Conservation (phyloP, 1,284 basidiomycete species). For the Sanghuangporus sanghuang region DNA sequence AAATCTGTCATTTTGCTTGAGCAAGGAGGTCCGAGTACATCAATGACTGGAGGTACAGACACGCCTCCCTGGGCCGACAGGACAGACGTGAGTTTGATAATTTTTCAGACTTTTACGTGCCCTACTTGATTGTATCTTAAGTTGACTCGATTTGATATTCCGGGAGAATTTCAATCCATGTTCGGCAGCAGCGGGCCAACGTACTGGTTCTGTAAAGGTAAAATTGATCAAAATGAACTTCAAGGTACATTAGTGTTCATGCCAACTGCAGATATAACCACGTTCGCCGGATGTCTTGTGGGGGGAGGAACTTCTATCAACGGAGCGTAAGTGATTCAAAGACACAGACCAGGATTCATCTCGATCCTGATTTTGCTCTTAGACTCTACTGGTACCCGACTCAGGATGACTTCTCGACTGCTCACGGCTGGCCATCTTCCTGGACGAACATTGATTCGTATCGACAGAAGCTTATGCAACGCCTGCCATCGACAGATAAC, state of each 20-base stretch:
- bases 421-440: slow-evolving; percentile 47
- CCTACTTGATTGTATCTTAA: slow-evolving; percentile 23
- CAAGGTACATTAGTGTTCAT: neutral
- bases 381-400: slow-evolving; percentile 57
- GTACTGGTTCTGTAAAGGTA: slow-evolving; percentile 57
- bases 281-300: slow-evolving; percentile 58
- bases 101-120: neutral
- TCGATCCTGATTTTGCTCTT: neutral
- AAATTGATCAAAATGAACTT: slow-evolving; percentile 18
- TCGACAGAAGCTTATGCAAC: slow-evolving; percentile 41
- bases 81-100: slow-evolving; percentile 34
- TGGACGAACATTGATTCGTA: slow-evolving; percentile 50
- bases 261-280: slow-evolving; percentile 39
- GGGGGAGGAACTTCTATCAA: slow-evolving; percentile 62
- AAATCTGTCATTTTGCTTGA: slow-evolving; percentile 59
- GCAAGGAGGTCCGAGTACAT: slow-evolving; percentile 58
- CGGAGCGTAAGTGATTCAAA: slow-evolving; percentile 43
- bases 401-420: slow-evolving; percentile 45
- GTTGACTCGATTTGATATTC: slow-evolving; percentile 62
- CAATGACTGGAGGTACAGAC: slow-evolving; percentile 54
- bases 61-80: slow-evolving; percentile 47
- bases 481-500: slow-evolving; percentile 52
- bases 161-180: slow-evolving; percentile 59
- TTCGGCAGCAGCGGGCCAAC: slow-evolving; percentile 51
- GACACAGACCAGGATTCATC: neutral